These are phyloP conservation scores for Aciculosporium take DNA, from an alignment of 2,329 filamentous ascomycete species.

Conservation along the genomic window DNA sequence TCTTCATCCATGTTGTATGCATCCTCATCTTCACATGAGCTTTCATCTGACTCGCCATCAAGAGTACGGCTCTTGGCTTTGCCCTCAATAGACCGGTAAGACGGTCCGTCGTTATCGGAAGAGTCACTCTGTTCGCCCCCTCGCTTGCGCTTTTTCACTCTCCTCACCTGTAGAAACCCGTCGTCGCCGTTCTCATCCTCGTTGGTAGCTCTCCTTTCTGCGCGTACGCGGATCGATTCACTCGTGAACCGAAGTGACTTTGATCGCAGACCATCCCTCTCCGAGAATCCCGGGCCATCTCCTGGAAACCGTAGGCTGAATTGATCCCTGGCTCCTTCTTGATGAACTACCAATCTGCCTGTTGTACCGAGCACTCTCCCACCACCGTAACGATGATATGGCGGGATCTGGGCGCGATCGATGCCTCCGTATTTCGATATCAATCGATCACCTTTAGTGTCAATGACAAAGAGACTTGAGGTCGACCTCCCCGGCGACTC, in stretches of 20 bases:
- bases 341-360: constrained; percentile 49
- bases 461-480: constrained; percentile 40
- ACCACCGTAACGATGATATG: constrained; percentile 53
- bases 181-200: constrained; percentile 16
- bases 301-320: constrained; percentile 35
- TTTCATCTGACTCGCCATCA: constrained; percentile 36
- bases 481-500: neutral
- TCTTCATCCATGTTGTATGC: constrained; percentile 19
- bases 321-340: constrained; percentile 41
- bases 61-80: constrained; percentile 39
- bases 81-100: constrained; percentile 52
- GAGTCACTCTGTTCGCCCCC: constrained; percentile 19
- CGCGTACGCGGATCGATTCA: constrained; percentile 25
- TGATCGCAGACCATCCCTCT: constrained; percentile 34
- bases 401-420: constrained; percentile 57
- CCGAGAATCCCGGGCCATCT: constrained; percentile 21
- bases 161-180: constrained; percentile 35
- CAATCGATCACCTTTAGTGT: constrained; percentile 62
- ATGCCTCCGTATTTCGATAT: constrained; percentile 57
- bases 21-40: constrained; percentile 26
- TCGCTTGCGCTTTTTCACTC: constrained; percentile 29
- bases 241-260: constrained; percentile 21
- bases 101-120: constrained; percentile 33
- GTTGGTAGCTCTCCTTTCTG: constrained; percentile 10
- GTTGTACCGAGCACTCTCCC: constrained; percentile 57